Evolutionary conservation across 371 early-diverging fungal species (phyloP), one percentile per base, ranked within the genome.

Genomic region (Quaeritorhiza haematococci): DNA sequence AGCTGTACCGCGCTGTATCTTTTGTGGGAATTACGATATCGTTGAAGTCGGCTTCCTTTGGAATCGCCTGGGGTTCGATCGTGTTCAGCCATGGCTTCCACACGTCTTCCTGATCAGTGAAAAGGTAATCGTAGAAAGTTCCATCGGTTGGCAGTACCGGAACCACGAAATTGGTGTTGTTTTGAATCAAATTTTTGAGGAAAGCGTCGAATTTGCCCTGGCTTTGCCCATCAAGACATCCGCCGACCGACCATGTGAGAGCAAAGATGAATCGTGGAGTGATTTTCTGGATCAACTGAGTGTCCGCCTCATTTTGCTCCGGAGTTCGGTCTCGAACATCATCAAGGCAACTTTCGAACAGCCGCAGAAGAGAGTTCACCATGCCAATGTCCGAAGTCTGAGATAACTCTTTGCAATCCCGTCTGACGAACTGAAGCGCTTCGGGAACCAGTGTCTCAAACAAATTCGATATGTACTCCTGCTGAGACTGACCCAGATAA

Each of bases 21-120:
- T 79, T 79, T 15, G 82, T 82, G 1, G 78, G 75, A 32, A 82
- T 73, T 42, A 76, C 67, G 45, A 83, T 83, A 19, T 80, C 80
- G 54, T 69, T 76, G 63, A 74, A 82, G 33, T 76, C 71, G 3
- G 80, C 75, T 23, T 64, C 71, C 7, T 56, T n/a, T 3, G 80
- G 67, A 19, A 82, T 77, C 0, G 66, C 64, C n/a, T 50, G 58
- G 8, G 43, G 44, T 35, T 71, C 58, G 29, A 77, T 74, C 1
- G 79, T 77, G 46, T 68, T 63, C 5, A 70, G 56, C 82, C 82
- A 81, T 3, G 68, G 63, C 5, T 55, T 59, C 82, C 82, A 81
- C 19, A 17, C n/a, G 13, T 38, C 38, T 50, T 50, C 33, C 19
- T 57, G 49, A 48, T 74, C 72, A 17, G 49, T 42, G 50, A 61